Base-by-base conservation (phyloP, 805 yeast species). In the Metschnikowia kofuensis region DNA sequence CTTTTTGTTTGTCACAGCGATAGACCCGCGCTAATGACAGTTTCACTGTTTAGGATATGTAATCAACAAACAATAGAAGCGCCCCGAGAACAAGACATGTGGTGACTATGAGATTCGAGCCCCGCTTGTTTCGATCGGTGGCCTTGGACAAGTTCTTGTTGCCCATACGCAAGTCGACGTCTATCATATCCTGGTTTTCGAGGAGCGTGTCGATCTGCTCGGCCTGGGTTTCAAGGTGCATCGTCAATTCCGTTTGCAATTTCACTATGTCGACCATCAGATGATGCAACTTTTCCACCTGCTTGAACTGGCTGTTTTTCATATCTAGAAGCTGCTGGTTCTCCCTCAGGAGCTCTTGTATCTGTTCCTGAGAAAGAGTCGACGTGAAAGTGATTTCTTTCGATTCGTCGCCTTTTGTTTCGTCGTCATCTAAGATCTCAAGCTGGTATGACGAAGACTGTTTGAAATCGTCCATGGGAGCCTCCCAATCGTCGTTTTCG, bases 261-360 rank as follows among this genome's bases (percentile, higher is more conserved):
- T 83, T 79, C 0, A 90, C 78, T 38, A 91, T 84, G 60, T 89
- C 96, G 39, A 82, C 62, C 65, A 85, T 82, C 1, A 88, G 78
- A 28, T 70, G 70, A 57, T 84, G 85, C 34, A 86, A 72, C 51
- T 76, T 70, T 51, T 79, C 81, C 7, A 84, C 85, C 51, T 83
- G 81, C 37, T 77, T 70, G 28, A 85, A 58, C 52, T 85, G 86
- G 43, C 77, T 78, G n/a, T 79, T 68, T 56, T 86, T 86, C 44
- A 78, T 63, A 40, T 76, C 72, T 12, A 85, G 60, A 32, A 79
- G 61, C 50, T 78, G 79, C 48, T 78, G 72, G 61, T 84, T 87
- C 59, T 86, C 94, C 15, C 68, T 64, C 48, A 80, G 77, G 30
- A 85, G 66, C 43, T 78, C 70, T 56, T 80, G 83, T 13, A 84